These are phyloP conservation scores for Lipomyces anomalus DNA, from an alignment of 805 yeast genomes.

Conservation along the genomic window DNA sequence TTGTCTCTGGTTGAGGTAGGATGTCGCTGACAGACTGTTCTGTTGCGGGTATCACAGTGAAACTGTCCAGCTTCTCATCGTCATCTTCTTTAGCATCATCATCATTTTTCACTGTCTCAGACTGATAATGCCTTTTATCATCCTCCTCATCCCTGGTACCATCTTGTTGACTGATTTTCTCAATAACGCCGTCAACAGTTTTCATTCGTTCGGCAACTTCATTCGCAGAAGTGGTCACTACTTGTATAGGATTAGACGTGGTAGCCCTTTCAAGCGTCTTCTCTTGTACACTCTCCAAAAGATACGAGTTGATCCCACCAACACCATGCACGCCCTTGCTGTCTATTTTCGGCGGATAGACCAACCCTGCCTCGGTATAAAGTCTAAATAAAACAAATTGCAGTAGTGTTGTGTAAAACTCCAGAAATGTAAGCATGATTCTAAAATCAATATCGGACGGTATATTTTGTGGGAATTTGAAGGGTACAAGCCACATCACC, in stretches of 20 bases:
- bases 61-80: slow-evolving; percentile 21
- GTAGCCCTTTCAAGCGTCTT: slow-evolving; percentile 24
- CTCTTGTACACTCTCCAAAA: slow-evolving; percentile 46
- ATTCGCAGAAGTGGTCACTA: slow-evolving; percentile 9
- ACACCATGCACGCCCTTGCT: slow-evolving; percentile 67
- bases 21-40: slow-evolving; percentile 21
- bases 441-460: slow-evolving; percentile 93
- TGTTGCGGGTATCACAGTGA: slow-evolving; percentile 26
- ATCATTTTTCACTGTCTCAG: slow-evolving; percentile 36
- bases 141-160: slow-evolving; percentile 38
- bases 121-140: too few relatives aligned
- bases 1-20: slow-evolving; percentile 26
- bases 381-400: slow-evolving; percentile 83
- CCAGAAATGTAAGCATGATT: slow-evolving; percentile 94
- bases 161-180: slow-evolving; percentile 51
- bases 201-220: slow-evolving; percentile 12
- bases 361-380: slow-evolving; percentile 76
- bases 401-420: slow-evolving; percentile 85
- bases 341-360: slow-evolving; percentile 87
- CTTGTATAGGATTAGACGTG: background rate
- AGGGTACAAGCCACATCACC: slow-evolving; percentile 93
- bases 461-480: slow-evolving; percentile 91
- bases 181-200: slow-evolving; percentile 10
- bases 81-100: slow-evolving; percentile 34
- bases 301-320: slow-evolving; percentile 82